Conservation (phyloP, 139 green algal species). For the Trebouxia sp. region DNA sequence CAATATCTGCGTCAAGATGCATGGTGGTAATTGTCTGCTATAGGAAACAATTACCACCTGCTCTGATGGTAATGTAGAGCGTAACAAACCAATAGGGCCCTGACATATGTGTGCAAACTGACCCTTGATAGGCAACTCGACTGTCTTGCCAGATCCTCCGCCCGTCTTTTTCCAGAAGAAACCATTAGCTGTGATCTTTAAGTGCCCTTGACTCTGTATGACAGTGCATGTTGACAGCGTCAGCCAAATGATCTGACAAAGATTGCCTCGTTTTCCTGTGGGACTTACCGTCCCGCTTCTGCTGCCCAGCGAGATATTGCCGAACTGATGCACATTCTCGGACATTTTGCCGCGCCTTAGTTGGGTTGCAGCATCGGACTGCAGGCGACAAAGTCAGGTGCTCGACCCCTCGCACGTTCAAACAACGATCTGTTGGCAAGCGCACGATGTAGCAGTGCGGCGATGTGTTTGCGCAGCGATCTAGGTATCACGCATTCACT, state of each 20-base stretch:
- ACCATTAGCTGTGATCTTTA: conserved; percentile 46
- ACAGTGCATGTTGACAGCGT: neutral
- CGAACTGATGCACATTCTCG: conserved; percentile 12
- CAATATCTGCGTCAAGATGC: conserved; percentile 63
- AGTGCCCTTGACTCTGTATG: conserved; percentile 49
- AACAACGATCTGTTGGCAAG: too few relatives aligned
- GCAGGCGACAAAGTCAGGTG: too few relatives aligned
- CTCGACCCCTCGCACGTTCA: too few relatives aligned
- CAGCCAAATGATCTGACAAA: neutral
- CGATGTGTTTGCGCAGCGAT: too few relatives aligned
- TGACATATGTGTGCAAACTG: neutral
- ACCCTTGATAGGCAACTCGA: conserved; percentile 38
- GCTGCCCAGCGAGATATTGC: conserved; percentile 12
- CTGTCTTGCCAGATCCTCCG: conserved; percentile 49
- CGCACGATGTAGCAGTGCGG: too few relatives aligned
- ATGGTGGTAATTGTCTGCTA: neutral
- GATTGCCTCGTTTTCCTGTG: neutral
- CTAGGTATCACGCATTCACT: too few relatives aligned
- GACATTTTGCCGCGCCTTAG: neutral
- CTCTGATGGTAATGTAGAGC: too few relatives aligned
- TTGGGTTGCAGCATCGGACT: too few relatives aligned
- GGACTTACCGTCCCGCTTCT: conserved; percentile 20
- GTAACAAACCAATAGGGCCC: neutral
- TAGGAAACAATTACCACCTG: too few relatives aligned
- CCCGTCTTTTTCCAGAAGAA: conserved; percentile 56